Evolutionary conservation across 345 rosid species (phyloP), one percentile per base, ranked within the genome.

Genomic region (Cardamine occulta): DNA sequence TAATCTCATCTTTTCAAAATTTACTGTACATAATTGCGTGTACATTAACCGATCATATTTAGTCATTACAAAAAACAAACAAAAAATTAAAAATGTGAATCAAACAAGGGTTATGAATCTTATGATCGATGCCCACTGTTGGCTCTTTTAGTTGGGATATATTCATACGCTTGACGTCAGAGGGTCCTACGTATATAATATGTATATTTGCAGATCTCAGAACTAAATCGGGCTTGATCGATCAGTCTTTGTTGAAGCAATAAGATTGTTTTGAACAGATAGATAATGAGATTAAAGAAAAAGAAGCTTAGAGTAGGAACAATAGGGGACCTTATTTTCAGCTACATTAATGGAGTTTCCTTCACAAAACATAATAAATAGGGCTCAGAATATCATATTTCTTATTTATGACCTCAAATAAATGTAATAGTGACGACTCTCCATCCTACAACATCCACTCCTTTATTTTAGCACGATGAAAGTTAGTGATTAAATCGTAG

Each of bases 361-460:
- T 34, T 70, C 34, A 63, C 45, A 55, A 54, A 76, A 44, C 59
- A 70, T 45, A 54, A 63, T 70, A 76, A 63, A 63, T 62, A 23
- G 5, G 75, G 63, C 66, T 76, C 75, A 63, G 24, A 62, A 23
- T 54, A 24, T 54, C 80, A 76, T 70, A 76, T 63, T 70, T 51
- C 52, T 45, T 63, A 62, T 76, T 63, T 76, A 55, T 70, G 58
- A 70, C 53, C 51, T 44, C 71, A 37, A 63, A 45, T 76, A 70
- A 76, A 70, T 70, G 80, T 70, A 69, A 69, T 34, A 55, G 75
- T 57, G 66, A 70, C 80, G 71, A 44, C 70, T 62, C 80, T 54
- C 12, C 70, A 69, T 76, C 65, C 52, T 69, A 31, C 70, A 32
- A 32, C 45, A 61, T 31, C 40, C 42, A 40, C 67, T 59, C 74